Evolutionary conservation across 257 asterid species (phyloP).

Genomic region (Datura wrightii): DNA sequence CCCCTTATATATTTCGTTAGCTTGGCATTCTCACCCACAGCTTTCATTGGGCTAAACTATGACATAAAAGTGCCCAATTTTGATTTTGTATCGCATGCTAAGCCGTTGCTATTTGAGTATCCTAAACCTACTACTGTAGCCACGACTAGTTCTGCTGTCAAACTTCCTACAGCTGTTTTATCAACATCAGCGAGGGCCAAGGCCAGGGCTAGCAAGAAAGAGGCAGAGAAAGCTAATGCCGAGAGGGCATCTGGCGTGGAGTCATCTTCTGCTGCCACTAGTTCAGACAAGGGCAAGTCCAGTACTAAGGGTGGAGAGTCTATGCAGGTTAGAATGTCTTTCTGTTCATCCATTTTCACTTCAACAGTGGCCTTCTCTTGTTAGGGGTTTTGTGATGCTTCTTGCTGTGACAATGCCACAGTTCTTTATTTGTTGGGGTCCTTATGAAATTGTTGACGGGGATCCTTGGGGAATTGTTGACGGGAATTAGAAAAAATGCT

Average conservation of each 20-base stretch:
- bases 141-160: slow-evolving; percentile 71
- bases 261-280: slow-evolving; percentile 44
- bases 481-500: background rate
- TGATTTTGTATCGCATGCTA: slow-evolving; percentile 89
- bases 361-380: background rate
- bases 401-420: background rate
- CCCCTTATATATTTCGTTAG: slow-evolving; percentile 92
- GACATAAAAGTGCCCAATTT: slow-evolving; percentile 91
- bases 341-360: slow-evolving; percentile 15
- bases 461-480: background rate
- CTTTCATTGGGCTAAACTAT: slow-evolving; percentile 83
- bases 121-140: slow-evolving; percentile 86
- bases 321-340: slow-evolving; percentile 67
- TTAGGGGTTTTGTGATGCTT: background rate
- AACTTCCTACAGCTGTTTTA: slow-evolving; percentile 88
- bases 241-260: slow-evolving; percentile 61
- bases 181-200: slow-evolving; percentile 94
- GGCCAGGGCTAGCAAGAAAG: slow-evolving; percentile 86
- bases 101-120: slow-evolving; percentile 83
- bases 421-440: background rate
- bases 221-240: slow-evolving; percentile 70
- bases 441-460: background rate
- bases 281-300: slow-evolving; percentile 70
- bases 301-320: slow-evolving; percentile 73
- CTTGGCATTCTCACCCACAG: slow-evolving; percentile 96